Evolutionary conservation across 106 monocot genomes (phyloP), one percentile per base, ranked within the genome.

Genomic region (Dendrobium officinale): DNA sequence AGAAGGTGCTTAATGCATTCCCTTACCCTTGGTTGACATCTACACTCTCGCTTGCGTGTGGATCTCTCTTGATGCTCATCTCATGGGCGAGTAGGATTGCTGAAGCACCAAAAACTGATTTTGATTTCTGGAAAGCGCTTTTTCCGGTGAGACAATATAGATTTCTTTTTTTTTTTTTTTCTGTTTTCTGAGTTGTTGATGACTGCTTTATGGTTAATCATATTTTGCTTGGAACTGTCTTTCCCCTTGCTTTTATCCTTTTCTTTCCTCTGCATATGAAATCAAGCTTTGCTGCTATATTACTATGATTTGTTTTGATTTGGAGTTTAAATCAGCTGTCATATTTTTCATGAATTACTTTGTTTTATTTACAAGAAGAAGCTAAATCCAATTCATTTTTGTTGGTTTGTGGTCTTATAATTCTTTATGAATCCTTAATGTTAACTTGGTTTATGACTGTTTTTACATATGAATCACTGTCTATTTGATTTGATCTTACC

Each of bases 1-100:
- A 95, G 85, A 95, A 95, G 84, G 95, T 95, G n/a, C 80, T 95
- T 9, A 95, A 95, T 72, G 92, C 89, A 4, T 95, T 88, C 79
- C 92, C 92, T 0, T 95, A 83, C 84, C 95, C 95, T 15, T 95
- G 92, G 92, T 88, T 93, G 20, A 95, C 92, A 17, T 95, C 92
- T 15, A 95, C 95, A n/a, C 92, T 95, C 70, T 95, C 95, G 19
- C 89, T 95, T 42, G 95, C 95, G 2, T 80, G 84, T 15, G 95
- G 95, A 31, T 92, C 95, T 55, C 86, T 89, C 26, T 92, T 95
- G 55, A 95, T 95, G 92, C 85, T 95, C 55, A 67, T 86, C 58
- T 95, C 95, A 0, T 95, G 95, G 92, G 89, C 89, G 10, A 83
- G 81, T 8, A 55, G 86, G 41, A 86, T 95, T 61, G 92, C 88